phyloP scores from a whole-genome alignment of 2,329 filamentous ascomycete genomes.

The Colletotrichum phormii region DNA sequence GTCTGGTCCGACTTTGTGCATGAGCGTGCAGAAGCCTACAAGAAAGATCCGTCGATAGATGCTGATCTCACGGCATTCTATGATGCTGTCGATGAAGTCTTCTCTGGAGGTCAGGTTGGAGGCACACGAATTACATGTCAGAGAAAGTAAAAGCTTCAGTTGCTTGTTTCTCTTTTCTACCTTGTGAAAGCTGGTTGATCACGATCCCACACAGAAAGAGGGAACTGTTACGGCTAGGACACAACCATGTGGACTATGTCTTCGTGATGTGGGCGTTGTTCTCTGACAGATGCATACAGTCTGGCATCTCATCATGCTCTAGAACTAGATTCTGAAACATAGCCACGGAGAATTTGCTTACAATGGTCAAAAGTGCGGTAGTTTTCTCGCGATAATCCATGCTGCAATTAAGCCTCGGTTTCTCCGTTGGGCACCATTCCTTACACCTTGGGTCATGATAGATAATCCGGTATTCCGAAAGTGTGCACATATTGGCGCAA shows the following conservation, averaged over 20 bases:
- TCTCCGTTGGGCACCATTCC: neutral
- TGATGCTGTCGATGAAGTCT: constrained; percentile 36
- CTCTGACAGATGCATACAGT: neutral
- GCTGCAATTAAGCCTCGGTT: neutral
- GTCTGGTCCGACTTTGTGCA: constrained; percentile 38
- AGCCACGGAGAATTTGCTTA: neutral
- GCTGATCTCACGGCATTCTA: constrained; percentile 34
- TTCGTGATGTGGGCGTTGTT: neutral
- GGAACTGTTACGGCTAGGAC: neutral
- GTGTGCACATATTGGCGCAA: neutral
- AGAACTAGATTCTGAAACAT: neutral
- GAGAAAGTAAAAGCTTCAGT: constrained; percentile 2
- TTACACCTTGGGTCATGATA: neutral
- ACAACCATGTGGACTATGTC: neutral
- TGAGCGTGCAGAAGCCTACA: constrained; percentile 31
- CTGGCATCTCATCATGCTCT: neutral
- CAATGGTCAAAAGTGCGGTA: neutral
- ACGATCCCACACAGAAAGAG: neutral
- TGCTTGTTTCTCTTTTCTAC: neutral
- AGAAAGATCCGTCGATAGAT: constrained; percentile 12
- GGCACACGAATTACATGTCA: constrained; percentile 34
- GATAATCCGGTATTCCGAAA: neutral
- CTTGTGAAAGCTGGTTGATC: neutral
- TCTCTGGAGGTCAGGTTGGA: constrained; percentile 30
- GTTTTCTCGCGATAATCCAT: neutral